Evolutionary conservation across 164 flowering plant species (phyloP).

Genomic region (Tinospora cordifolia): DNA sequence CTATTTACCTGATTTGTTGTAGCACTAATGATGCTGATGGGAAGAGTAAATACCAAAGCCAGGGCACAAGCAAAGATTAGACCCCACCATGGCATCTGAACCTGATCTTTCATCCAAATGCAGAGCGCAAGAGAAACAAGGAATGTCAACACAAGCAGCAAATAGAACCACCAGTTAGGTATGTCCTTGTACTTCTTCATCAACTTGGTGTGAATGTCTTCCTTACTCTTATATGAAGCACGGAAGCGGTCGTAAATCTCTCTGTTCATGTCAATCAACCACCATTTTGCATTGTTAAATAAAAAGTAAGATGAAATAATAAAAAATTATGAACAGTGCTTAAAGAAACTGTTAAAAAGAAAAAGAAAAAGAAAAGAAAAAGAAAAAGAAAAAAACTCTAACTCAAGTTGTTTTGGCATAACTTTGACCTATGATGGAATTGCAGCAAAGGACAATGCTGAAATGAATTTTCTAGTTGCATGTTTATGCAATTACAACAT

Average conservation of each 20-base stretch:
- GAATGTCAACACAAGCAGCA: constrained; percentile 33
- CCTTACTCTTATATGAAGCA: constrained; percentile 32
- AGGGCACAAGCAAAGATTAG: constrained; percentile 51
- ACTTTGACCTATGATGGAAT: too few species aligned
- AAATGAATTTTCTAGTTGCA: too few species aligned
- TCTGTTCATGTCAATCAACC: constrained; percentile 36
- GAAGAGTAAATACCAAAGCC: constrained; percentile 64
- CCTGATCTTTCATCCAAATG: constrained; percentile 47
- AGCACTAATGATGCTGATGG: constrained; percentile 73
- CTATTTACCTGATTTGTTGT: constrained; percentile 76
- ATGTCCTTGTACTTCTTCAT: constrained; percentile 63
- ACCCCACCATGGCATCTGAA: constrained; percentile 92
- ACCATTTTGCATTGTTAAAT: not conserved
- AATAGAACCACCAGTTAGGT: constrained; percentile 68
- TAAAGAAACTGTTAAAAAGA: too few species aligned
- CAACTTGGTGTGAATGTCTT: constrained; percentile 66
- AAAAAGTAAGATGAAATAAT: not conserved
- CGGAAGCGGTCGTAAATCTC: constrained; percentile 33
- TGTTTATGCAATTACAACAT: too few species aligned
- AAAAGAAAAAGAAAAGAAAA: too few species aligned
- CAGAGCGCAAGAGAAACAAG: constrained; percentile 46
- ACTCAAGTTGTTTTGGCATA: too few species aligned
- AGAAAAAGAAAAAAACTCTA: too few species aligned
- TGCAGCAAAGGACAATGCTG: too few species aligned
- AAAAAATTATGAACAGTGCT: too few species aligned